Conservation (phyloP, 768 basidiomycete species). For the Pisolithus microcarpus region DNA sequence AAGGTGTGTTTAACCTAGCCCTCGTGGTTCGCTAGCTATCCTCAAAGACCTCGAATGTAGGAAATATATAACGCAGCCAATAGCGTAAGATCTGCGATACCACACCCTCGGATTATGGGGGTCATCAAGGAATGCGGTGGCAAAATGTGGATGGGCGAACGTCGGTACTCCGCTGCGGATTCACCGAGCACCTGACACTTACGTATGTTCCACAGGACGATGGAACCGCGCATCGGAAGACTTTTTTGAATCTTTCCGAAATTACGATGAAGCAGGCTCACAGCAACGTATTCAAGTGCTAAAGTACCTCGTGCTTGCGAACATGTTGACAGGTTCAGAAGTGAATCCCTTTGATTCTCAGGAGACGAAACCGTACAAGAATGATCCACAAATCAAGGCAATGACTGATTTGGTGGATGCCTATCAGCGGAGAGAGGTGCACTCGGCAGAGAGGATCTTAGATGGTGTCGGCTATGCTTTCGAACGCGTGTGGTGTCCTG, state of each 20-base stretch:
- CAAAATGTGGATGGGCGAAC: constrained; percentile 99
- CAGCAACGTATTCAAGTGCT: constrained; percentile 96
- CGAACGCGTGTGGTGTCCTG: background rate
- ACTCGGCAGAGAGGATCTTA: constrained; percentile 94
- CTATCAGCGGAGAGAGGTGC: constrained; percentile 93
- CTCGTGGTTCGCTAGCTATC: background rate
- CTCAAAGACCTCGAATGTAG: constrained; percentile 32
- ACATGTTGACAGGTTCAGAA: constrained; percentile 97
- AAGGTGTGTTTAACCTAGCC: constrained; percentile 46
- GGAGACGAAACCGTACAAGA: constrained; percentile 98
- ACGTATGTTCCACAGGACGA: constrained; percentile 53
- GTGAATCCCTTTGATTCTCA: constrained; percentile 99
- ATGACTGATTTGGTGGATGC: constrained; percentile 98
- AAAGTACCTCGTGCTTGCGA: constrained; percentile 95
- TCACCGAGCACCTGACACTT: background rate
- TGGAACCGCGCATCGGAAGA: constrained; percentile 97
- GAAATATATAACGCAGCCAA: constrained; percentile 97
- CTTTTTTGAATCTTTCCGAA: constrained; percentile 98
- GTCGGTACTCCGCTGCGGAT: constrained; percentile 35
- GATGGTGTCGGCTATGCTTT: constrained; percentile 44
- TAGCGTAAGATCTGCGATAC: constrained; percentile 89
- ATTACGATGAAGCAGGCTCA: constrained; percentile 97
- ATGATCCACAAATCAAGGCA: constrained; percentile 91
- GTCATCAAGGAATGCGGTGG: constrained; percentile 99
- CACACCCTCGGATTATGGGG: constrained; percentile 97